Evolutionary conservation across 2,329 filamentous ascomycete genomes (phyloP), one percentile per base, ranked within the genome.

Genomic region (Diaporthe batatas): DNA sequence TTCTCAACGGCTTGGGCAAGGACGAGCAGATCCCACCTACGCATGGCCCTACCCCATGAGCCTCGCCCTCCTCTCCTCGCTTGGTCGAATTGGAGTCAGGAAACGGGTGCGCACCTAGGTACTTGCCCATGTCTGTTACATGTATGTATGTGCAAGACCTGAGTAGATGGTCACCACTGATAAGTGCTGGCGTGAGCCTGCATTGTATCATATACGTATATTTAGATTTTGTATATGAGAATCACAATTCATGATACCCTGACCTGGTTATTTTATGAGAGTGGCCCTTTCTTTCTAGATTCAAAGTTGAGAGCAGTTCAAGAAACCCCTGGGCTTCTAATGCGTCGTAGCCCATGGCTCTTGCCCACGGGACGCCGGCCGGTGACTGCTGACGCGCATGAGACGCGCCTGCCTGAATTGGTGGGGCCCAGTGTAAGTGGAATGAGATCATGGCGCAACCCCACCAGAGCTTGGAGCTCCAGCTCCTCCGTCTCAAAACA

Each of bases 1-100:
- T 83, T 23, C 78, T 75, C 44, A 75, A 79, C 8, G 78, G 78
- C 55, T 44, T 75, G 6, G 73, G 72, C 8, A 76, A 80, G 65
- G 62, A 73, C 16, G 71, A 75, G 5, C 55, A 53, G 29, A 49
- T 55, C 10, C 55, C 69, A 21, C 25, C 51, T 11, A 44, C 39
- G 18, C 39, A 39, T 18, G 54, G 42, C 14, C n/a, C n/a, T 18
- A 34, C 23, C 16, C 53, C 53, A 8, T 73, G 58, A 73, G 53
- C 29, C 29, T 29, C 29, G 7, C 16, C 7, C 36, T 14, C 6
- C 11, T 1, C 14, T 2, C 6, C 14, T 25, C 21, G 3, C 4
- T n/a, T 34, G 2, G 29, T 16, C 29, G 42, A 29, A 25, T 23
- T 34, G 7, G 21, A n/a, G 8, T 18, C 29, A 51, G 21, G 6